phyloP scores from a whole-genome alignment of 148 eudicot genomes.

The Vaccinium myrtillus region DNA sequence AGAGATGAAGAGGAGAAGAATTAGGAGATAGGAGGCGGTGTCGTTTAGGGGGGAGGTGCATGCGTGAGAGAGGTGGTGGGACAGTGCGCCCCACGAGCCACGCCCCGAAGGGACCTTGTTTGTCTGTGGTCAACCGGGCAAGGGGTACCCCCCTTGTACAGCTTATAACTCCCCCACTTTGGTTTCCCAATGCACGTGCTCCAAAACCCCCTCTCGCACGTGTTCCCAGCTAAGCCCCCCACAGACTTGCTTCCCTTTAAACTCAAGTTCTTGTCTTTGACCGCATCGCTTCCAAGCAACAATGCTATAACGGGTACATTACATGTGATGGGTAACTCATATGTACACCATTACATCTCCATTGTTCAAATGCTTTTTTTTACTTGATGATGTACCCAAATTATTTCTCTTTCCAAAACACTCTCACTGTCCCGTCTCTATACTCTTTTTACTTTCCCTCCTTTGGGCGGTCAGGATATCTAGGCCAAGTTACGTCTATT shows the following conservation, averaged over 20 bases:
- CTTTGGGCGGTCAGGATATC: too few relatives aligned
- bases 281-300: background rate
- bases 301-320: too few relatives aligned
- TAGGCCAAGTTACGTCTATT: too few relatives aligned
- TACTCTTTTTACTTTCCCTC: too few relatives aligned
- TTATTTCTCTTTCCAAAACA: too few relatives aligned
- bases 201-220: conserved; percentile 33
- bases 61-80: conserved; percentile 19
- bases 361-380: too few relatives aligned
- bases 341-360: too few relatives aligned
- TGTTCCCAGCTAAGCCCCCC: conserved; percentile 36
- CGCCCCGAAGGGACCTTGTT: conserved; percentile 8
- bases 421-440: too few relatives aligned
- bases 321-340: too few relatives aligned
- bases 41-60: conserved; percentile 23
- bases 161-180: background rate
- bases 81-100: conserved; percentile 22
- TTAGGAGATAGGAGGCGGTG: conserved; percentile 17
- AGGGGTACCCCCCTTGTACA: conserved; percentile 22
- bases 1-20: too few relatives aligned
- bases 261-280: background rate
- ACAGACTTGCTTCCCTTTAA: background rate
- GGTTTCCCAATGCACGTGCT: conserved; percentile 48
- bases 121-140: conserved; percentile 80
- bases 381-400: too few relatives aligned